Evolutionary conservation across 202 grass and related monocot species (phyloP).

Genomic region (Eragrostis tef): DNA sequence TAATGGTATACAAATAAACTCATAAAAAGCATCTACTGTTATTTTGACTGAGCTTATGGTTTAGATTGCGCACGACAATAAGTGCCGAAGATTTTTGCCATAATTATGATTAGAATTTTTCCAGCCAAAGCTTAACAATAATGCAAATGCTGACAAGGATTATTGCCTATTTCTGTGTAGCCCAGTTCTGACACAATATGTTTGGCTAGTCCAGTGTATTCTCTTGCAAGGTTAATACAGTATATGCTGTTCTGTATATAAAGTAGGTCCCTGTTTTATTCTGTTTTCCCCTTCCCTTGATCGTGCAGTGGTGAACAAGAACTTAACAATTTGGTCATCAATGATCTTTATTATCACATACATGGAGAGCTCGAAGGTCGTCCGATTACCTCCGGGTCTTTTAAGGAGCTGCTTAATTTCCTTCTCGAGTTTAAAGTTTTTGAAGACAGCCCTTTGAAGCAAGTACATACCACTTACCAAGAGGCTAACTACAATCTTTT

Average conservation of each 20-base stretch:
- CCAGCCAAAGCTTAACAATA: neutral
- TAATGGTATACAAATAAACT: neutral
- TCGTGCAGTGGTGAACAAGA: constrained; percentile 66
- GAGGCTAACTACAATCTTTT: constrained; percentile 39
- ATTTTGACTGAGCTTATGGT: constrained; percentile 6
- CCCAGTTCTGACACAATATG: neutral
- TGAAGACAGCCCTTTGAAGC: constrained; percentile 47
- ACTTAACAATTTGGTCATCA: constrained; percentile 65
- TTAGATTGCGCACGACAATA: neutral
- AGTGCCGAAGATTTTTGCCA: neutral
- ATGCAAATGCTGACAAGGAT: neutral
- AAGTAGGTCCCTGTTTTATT: neutral
- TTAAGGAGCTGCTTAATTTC: constrained; percentile 76
- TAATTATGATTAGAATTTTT: neutral
- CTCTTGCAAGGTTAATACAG: neutral
- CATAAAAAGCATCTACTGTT: neutral
- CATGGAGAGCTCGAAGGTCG: constrained; percentile 71
- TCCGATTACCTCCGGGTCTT: constrained; percentile 72
- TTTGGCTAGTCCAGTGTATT: neutral
- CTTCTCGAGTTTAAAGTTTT: constrained; percentile 79
- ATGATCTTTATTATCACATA: constrained; percentile 78
- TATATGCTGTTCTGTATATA: neutral
- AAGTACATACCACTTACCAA: constrained; percentile 39
- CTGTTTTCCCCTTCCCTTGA: constrained; percentile 23
- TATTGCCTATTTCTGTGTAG: neutral